A percentile compares a stretch with the other conserved stretches of the same genome.
These are phyloP conservation scores for Fusarium subglutinans DNA, from an alignment of 2,329 filamentous ascomycete genomes.

Conservation along the genomic window DNA sequence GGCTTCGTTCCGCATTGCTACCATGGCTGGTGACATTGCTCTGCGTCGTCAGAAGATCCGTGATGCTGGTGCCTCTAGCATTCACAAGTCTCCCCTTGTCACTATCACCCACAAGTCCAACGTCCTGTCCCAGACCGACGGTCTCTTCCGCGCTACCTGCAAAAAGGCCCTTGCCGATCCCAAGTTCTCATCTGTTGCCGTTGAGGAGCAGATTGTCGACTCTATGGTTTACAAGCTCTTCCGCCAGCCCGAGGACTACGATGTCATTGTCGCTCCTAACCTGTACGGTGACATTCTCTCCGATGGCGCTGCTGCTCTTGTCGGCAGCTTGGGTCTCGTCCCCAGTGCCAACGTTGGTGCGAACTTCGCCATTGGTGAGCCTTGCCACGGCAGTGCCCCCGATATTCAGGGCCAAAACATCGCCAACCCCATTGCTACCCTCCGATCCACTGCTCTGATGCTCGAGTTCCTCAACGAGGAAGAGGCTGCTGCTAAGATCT, in stretches of 20 bases:
- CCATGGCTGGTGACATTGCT: constrained; percentile 95
- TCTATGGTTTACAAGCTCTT: constrained; percentile 99
- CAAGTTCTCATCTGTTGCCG: constrained; percentile 69
- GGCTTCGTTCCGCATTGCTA: constrained; percentile 85
- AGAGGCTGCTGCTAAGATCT: constrained; percentile 87
- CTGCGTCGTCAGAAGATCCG: constrained; percentile 85
- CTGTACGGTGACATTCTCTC: constrained; percentile 97
- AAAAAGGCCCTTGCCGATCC: constrained; percentile 74
- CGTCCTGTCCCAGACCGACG: constrained; percentile 95
- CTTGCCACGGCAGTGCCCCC: constrained; percentile 94
- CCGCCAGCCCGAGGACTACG: constrained; percentile 93
- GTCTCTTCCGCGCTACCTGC: constrained; percentile 86
- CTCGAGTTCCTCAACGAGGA: constrained; percentile 93
- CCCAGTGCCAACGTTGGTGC: constrained; percentile 96
- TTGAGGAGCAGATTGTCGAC: constrained; percentile 99
- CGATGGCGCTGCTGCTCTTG: constrained; percentile 92
- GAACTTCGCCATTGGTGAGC: constrained; percentile 94
- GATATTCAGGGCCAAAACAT: constrained; percentile 94
- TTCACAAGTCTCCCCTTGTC: constrained; percentile 77
- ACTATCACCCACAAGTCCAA: constrained; percentile 99
- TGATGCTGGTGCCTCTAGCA: constrained; percentile 63
- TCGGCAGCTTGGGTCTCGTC: constrained; percentile 90
- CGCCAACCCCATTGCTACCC: constrained; percentile 95
- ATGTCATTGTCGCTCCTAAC: constrained; percentile 97
- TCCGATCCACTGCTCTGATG: constrained; percentile 92